A percentile compares a stretch with the other conserved stretches of the same genome.
Evolutionary conservation across 371 early-diverging fungal genomes (phyloP).

Genomic region (Funneliformis caledonium): DNA sequence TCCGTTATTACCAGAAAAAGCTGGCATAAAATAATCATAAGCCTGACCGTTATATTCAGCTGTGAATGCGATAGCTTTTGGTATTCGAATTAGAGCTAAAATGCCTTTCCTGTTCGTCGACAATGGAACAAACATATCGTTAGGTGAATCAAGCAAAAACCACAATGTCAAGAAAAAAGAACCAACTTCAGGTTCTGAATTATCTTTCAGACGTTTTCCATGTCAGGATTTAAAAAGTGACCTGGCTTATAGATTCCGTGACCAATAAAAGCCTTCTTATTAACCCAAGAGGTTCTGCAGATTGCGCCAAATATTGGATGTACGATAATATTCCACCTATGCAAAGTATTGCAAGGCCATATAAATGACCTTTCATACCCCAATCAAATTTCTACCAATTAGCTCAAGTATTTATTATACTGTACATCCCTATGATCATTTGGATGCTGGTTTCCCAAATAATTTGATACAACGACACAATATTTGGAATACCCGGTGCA

Average conservation of each 20-base stretch:
- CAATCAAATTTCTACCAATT: background rate
- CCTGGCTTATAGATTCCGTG: constrained; percentile 6
- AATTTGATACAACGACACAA: constrained; percentile 29
- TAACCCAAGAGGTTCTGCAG: constrained; percentile 30
- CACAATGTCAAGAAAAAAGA: background rate
- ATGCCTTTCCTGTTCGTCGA: constrained; percentile 24
- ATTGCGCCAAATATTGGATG: constrained; percentile 36
- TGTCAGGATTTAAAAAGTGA: constrained; percentile 23
- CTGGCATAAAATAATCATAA: constrained; percentile 35
- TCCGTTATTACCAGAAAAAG: constrained; percentile 36
- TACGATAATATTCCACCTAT: constrained; percentile 22
- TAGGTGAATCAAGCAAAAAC: constrained; percentile 3
- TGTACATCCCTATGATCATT: background rate
- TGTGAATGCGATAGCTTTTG: background rate
- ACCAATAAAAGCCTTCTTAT: constrained; percentile 26
- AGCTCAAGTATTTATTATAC: background rate
- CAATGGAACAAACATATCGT: constrained; percentile 12
- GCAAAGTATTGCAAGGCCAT: background rate
- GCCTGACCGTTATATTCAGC: constrained; percentile 23
- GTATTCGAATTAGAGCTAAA: constrained; percentile 27
- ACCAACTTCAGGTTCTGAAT: constrained; percentile 23
- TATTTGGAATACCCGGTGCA: constrained; percentile 35
- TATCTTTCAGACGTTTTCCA: constrained; percentile 15
- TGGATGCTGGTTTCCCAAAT: constrained; percentile 30
- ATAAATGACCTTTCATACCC: background rate